Conservation (phyloP, 2,329 filamentous ascomycete genomes). For the Cercospora sp. region DNA sequence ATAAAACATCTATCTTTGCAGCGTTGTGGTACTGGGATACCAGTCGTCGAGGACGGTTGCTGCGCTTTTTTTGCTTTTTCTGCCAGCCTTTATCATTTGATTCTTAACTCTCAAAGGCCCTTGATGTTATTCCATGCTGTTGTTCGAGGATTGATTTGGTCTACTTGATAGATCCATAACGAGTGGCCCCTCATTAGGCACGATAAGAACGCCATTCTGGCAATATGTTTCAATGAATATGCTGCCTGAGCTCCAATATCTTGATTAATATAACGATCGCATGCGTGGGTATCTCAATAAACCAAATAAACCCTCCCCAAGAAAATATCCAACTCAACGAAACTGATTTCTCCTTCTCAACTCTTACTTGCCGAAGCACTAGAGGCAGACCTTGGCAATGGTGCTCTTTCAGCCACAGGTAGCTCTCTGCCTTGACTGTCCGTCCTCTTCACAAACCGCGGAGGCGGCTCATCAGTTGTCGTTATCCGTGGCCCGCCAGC, state of each 20-base stretch:
- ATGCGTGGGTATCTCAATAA: constrained; percentile 13
- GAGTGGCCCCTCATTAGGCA: too few species aligned
- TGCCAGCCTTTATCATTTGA: too few species aligned
- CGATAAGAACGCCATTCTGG: neutral
- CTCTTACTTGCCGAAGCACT: constrained; percentile 1
- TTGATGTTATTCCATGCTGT: too few species aligned
- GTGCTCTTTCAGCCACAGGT: constrained; percentile 48
- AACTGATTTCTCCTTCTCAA: neutral
- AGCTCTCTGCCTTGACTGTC: constrained; percentile 46
- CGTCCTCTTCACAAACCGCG: constrained; percentile 37
- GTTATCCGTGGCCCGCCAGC: constrained; percentile 31
- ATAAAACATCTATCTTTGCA: too few species aligned
- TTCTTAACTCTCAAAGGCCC: too few species aligned
- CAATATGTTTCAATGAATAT: neutral
- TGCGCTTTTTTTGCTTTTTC: too few species aligned
- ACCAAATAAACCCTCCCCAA: neutral
- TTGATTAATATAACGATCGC: neutral
- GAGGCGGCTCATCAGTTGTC: constrained; percentile 31
- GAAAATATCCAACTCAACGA: neutral
- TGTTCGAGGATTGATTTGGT: too few species aligned
- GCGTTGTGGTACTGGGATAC: too few species aligned
- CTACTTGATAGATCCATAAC: too few species aligned
- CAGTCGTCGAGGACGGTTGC: too few species aligned
- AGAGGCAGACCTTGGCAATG: constrained; percentile 38
- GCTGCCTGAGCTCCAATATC: neutral